phyloP scores from a whole-genome alignment of 2,329 filamentous ascomycete species.

The Botrytis porri region DNA sequence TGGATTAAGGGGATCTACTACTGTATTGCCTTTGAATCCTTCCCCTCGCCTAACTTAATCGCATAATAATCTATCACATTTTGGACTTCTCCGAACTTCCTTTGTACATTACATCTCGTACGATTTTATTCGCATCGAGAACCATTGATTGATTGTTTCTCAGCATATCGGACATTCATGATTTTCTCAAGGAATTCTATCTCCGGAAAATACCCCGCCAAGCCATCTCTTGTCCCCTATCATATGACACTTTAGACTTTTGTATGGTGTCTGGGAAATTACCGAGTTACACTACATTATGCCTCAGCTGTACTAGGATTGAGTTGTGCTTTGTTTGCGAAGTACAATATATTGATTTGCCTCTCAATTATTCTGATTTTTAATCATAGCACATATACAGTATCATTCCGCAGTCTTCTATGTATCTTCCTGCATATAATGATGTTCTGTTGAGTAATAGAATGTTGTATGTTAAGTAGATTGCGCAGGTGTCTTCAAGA shows the following conservation, averaged over 20 bases:
- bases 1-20: slow-evolving; percentile 4
- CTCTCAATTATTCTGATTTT: not conserved
- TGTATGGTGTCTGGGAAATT: not conserved
- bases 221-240: not conserved
- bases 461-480: not conserved
- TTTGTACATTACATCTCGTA: not conserved
- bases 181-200: not conserved
- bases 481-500: no score
- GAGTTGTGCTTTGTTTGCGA: not conserved
- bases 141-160: not conserved
- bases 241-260: slow-evolving; percentile 8
- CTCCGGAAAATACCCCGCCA: not conserved
- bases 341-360: not conserved
- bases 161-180: slow-evolving; percentile 7
- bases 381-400: not conserved
- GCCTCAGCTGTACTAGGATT: not conserved
- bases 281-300: not conserved
- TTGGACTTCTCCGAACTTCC: not conserved
- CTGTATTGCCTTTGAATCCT: not conserved
- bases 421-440: not conserved
- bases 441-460: not conserved
- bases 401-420: not conserved
- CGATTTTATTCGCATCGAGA: not conserved
- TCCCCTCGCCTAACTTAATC: not conserved
- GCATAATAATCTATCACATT: slow-evolving; percentile 18